Evolutionary conservation across 2,329 filamentous ascomycete species (phyloP).

Genomic region (Botrytis aclada): DNA sequence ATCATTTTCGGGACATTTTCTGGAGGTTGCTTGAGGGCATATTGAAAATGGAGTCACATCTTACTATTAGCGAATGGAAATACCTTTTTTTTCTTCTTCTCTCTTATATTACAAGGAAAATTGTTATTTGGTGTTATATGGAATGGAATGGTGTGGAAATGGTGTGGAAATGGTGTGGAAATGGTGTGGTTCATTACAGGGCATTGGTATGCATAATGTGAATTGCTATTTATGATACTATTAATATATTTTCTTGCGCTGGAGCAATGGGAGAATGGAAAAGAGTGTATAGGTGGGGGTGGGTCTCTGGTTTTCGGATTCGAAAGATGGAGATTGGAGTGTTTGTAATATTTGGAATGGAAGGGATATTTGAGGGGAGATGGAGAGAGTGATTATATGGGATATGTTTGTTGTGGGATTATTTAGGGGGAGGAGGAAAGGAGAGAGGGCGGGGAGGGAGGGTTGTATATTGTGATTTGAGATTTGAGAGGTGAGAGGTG

Average conservation of each 20-base stretch:
- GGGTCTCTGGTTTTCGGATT: not conserved
- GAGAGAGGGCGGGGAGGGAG: no score
- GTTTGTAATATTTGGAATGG: not conserved
- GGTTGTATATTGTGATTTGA: no score
- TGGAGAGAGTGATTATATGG: not conserved
- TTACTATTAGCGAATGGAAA: not conserved
- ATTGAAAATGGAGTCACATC: not conserved
- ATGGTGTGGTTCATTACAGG: not conserved
- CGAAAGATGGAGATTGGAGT: not conserved
- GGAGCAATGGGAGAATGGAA: not conserved
- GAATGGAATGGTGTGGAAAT: not conserved
- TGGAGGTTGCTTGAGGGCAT: not conserved
- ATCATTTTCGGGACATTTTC: not conserved
- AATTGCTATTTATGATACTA: conserved; percentile 9
- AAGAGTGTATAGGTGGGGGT: not conserved
- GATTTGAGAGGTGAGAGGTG: no score
- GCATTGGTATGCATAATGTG: conserved; percentile 11
- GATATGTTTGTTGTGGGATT: not conserved
- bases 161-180: no score
- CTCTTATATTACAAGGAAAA: not conserved
- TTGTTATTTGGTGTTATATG: conserved; percentile 3
- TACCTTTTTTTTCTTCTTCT: not conserved
- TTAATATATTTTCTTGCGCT: not conserved
- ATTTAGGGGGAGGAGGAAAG: not conserved
- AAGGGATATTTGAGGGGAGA: not conserved